Conservation (phyloP, 2,329 filamentous ascomycete species). For the Trichoderma aggressivum region DNA sequence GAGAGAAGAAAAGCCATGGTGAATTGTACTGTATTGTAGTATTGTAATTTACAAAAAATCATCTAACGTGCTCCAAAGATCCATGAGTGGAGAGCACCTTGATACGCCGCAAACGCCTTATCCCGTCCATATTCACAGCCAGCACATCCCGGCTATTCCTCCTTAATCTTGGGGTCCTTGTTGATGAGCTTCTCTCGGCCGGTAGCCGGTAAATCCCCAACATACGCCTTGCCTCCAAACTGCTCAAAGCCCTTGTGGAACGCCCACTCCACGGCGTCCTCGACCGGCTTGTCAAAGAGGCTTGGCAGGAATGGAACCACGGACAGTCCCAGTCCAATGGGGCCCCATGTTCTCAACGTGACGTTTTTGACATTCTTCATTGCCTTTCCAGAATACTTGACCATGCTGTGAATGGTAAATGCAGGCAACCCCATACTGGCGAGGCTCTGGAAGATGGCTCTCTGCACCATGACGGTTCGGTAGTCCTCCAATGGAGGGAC, state of each 20-base stretch:
- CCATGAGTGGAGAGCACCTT: not conserved
- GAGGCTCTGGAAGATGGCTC: conserved; percentile 84
- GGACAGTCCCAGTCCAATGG: conserved; percentile 77
- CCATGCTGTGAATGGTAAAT: conserved; percentile 90
- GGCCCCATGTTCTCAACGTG: conserved; percentile 76
- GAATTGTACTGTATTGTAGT: not conserved
- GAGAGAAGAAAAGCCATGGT: not conserved
- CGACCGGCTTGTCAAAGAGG: conserved; percentile 88
- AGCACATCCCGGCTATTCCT: conserved; percentile 30
- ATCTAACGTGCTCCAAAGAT: not conserved
- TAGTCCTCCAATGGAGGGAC: conserved; percentile 82
- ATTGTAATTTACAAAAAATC: not conserved
- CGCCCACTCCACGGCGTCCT: conserved; percentile 82
- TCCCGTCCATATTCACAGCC: not conserved
- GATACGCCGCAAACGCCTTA: not conserved
- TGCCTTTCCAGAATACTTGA: conserved; percentile 82
- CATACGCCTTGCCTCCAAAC: conserved; percentile 60
- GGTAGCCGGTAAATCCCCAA: conserved; percentile 52
- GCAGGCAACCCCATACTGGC: conserved; percentile 93
- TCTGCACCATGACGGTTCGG: conserved; percentile 83
- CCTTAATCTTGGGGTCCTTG: conserved; percentile 46
- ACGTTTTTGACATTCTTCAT: conserved; percentile 78
- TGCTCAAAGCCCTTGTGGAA: conserved; percentile 80
- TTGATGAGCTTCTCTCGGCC: conserved; percentile 45
- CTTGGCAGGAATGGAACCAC: conserved; percentile 80